Evolutionary conservation across 73 alveolate species (phyloP).

Genomic region (Urostyla sp.): DNA sequence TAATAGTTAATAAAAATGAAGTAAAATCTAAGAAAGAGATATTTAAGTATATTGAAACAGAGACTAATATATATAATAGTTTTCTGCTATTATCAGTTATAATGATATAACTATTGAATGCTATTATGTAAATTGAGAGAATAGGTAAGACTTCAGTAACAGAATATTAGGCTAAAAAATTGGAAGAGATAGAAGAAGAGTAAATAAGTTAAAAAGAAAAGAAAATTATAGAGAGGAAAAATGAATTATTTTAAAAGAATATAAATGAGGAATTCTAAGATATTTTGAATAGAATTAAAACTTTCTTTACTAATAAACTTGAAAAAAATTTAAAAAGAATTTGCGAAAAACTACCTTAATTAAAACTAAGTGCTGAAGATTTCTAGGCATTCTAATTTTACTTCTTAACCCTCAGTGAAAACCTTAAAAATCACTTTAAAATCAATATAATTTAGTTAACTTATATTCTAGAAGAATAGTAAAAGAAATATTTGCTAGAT

Average conservation of each 20-base stretch:
- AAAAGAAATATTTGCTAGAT: slow-evolving; percentile 56
- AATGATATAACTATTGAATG: background rate
- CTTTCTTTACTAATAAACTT: slow-evolving; percentile 30
- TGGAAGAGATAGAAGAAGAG: slow-evolving; percentile 36
- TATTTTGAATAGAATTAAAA: slow-evolving; percentile 15
- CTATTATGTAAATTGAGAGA: slow-evolving; percentile 16
- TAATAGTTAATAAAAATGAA: background rate
- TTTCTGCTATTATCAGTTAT: slow-evolving; percentile 37
- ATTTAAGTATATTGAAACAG: slow-evolving; percentile 41
- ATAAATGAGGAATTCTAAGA: slow-evolving; percentile 47
- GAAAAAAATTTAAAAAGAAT: slow-evolving; percentile 58
- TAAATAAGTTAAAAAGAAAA: slow-evolving; percentile 33
- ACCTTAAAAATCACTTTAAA: slow-evolving; percentile 26
- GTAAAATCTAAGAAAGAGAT: slow-evolving; percentile 37
- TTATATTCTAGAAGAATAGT: slow-evolving; percentile 37
- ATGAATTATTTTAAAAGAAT: slow-evolving; percentile 21
- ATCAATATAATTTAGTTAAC: slow-evolving; percentile 21
- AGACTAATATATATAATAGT: slow-evolving; percentile 19
- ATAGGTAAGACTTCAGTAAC: slow-evolving; percentile 21
- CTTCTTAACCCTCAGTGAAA: slow-evolving; percentile 11
- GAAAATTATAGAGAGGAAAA: slow-evolving; percentile 38
- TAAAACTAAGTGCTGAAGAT: slow-evolving; percentile 33
- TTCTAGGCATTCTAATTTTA: slow-evolving; percentile 28
- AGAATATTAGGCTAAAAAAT: background rate
- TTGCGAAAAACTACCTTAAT: slow-evolving; percentile 21